These are phyloP conservation scores for Xylaria telfairii DNA, from an alignment of 495 filamentous ascomycete species.

Conservation along the genomic window DNA sequence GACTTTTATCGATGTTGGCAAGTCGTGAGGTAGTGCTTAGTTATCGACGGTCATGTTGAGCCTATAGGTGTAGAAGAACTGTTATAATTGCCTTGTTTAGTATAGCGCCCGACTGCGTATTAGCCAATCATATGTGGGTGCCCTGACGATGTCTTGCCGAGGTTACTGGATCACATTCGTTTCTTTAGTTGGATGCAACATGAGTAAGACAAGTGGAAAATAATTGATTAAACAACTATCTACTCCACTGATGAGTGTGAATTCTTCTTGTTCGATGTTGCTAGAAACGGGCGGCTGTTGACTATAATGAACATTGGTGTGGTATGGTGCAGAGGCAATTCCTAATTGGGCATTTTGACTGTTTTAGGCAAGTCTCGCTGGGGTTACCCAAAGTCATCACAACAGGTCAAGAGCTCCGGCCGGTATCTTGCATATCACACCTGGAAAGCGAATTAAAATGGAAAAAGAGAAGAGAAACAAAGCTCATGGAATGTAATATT, in stretches of 20 bases:
- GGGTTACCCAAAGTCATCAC: neutral
- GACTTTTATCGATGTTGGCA: neutral
- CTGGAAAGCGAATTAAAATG: neutral
- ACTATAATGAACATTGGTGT: no score
- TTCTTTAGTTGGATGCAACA: no score
- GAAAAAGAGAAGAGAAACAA: neutral
- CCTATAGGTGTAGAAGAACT: neutral
- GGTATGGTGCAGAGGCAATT: no score
- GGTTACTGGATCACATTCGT: no score
- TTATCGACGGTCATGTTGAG: neutral
- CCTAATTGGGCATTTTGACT: neutral
- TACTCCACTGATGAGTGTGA: no score
- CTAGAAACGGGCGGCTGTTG: no score
- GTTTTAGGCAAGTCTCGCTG: neutral
- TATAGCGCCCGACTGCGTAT: neutral
- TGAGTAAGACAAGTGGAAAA: no score
- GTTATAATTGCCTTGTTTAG: conserved; percentile 18
- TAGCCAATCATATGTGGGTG: neutral
- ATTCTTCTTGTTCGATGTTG: no score
- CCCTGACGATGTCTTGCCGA: no score
- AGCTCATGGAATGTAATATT: no score
- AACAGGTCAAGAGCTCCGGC: neutral
- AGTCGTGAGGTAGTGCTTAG: neutral
- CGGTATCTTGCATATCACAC: neutral
- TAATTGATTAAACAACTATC: no score